Evolutionary conservation across 768 basidiomycete genomes (phyloP), one percentile per base, ranked within the genome.

Genomic region (Steccherinum ochraceum): DNA sequence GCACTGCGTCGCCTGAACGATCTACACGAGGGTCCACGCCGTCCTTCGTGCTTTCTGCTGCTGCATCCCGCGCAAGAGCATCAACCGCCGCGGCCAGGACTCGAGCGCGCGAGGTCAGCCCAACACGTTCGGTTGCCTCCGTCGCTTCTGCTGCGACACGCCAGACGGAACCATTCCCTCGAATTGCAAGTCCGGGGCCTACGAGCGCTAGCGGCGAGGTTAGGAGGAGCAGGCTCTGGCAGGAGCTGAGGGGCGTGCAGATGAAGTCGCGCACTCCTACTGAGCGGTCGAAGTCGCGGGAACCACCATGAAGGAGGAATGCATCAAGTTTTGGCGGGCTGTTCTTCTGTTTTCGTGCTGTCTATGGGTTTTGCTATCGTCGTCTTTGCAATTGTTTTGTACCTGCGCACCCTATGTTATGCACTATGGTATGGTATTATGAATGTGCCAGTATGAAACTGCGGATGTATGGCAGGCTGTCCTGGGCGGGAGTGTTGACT

Each of bases 171-270:
- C 47, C 56, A 27, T 47, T 52, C 20, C 48, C 57, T 40, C 55
- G 45, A 5, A 45, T 24, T 24, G 54, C 39, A 55, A 49, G 35
- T 55, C 48, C 26, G 56, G 30, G 56, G 45, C 56, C 59, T 13
- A 57, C 62, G 43, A 69, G 65, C 55, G 64, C 23, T 57, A 51
- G 12, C 61, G 60, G 19, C 4, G 69, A 66, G 12, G 73, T 72
- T 40, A 68, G 66, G 54, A 61, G 76, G 55, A 72, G 75, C 57
- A 70, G 69, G 51, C 59, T 83, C 53, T 82, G 81, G 79, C 71
- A 69, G 40, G 82, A 83, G 57, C 65, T 83, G 21, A 72, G 71
- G 59, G 73, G 76, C 51, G 68, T 79, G 48, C 50, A 52, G 35
- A 40, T 39, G 44, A 10, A 23, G 12, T 7, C 50, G 3, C 19